A percentile compares a stretch with the other conserved stretches of the same genome.
Evolutionary conservation across 2,329 filamentous ascomycete genomes (phyloP).

Genomic region (Zymoseptoria crescenta): DNA sequence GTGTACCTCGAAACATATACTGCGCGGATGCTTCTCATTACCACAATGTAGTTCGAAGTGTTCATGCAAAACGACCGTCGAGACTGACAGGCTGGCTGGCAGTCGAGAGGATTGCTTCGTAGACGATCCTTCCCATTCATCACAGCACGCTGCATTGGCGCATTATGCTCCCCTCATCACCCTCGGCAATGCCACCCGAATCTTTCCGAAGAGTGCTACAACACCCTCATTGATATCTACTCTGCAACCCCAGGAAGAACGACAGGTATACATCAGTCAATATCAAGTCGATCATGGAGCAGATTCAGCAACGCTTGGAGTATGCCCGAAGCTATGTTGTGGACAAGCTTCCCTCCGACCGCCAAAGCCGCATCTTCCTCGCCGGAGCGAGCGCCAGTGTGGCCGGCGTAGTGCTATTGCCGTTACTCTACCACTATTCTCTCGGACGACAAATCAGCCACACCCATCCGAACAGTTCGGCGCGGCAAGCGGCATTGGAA

Average conservation of each 20-base stretch:
- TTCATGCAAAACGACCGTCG: no score
- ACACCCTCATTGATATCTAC: not conserved
- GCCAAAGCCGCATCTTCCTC: conserved; percentile 12
- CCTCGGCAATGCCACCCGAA: not conserved
- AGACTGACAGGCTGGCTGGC: not conserved
- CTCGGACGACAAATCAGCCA: conserved; percentile 15
- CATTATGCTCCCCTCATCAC: not conserved
- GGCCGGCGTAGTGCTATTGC: conserved; percentile 13
- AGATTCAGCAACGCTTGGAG: conserved; percentile 7
- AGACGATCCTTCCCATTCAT: no score
- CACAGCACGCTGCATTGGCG: no score
- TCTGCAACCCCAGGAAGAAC: not conserved
- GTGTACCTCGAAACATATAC: no score
- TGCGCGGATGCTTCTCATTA: no score
- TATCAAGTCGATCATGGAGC: conserved; percentile 2
- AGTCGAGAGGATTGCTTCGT: not conserved
- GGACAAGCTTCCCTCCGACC: conserved; percentile 10
- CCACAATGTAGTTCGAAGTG: no score
- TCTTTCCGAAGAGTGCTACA: not conserved
- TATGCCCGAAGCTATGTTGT: conserved; percentile 5
- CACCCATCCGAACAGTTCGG: conserved; percentile 11
- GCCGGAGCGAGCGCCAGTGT: conserved; percentile 11
- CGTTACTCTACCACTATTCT: conserved; percentile 11
- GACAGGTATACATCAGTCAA: not conserved
- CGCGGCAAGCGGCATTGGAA: conserved; percentile 13